Base-by-base conservation (phyloP, 106 monocot genomes). In the Gastrodia elata region DNA sequence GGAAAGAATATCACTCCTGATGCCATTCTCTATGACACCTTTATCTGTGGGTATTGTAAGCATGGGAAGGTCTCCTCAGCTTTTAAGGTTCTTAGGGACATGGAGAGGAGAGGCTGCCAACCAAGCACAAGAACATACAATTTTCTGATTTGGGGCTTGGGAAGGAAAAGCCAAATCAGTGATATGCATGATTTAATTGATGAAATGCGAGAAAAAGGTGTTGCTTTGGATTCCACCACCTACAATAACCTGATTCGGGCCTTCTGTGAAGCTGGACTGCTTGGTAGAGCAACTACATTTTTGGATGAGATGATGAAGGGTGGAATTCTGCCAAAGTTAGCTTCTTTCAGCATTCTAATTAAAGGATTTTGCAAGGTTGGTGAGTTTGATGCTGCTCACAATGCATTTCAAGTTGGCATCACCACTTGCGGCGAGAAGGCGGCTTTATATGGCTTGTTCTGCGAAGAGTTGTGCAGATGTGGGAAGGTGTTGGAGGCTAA, bases 81-180 rank as follows among this genome's bases (percentile, higher is more conserved):
- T 72, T 75, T 87, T 75, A 93, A 78, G 79, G 93, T 97, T 65
- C 65, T 97, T 20, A 88, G 83, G 74, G 97, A 97, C 71, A 97
- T 97, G 97, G 88, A 88, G 75, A 93, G 80, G 76, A 90, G 81
- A 52, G 88, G 87, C 30, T 84, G 72, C 41, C 75, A 82, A 49
- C 85, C 93, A 38, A 91, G 81, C 68, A 81, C 81, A 26, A 83
- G 78, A 73, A 85, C 97, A 55, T 97, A 93, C 73, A 97, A 97
- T 65, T 79, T 93, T 48, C 71, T 97, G 38, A 88, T 93, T 18
- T 83, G 90, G 81, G 88, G 87, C 32, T 80, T 97, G 61, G 80
- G 79, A 39, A 83, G 72, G n/a, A 85, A 80, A 44, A 77, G 78
- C 18, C 76, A 83, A 76, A 41, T 81, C 2, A 71, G 77, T 59